These are phyloP conservation scores for Gossypium gossypioides DNA, from an alignment of 441 rosid species.

Conservation along the genomic window DNA sequence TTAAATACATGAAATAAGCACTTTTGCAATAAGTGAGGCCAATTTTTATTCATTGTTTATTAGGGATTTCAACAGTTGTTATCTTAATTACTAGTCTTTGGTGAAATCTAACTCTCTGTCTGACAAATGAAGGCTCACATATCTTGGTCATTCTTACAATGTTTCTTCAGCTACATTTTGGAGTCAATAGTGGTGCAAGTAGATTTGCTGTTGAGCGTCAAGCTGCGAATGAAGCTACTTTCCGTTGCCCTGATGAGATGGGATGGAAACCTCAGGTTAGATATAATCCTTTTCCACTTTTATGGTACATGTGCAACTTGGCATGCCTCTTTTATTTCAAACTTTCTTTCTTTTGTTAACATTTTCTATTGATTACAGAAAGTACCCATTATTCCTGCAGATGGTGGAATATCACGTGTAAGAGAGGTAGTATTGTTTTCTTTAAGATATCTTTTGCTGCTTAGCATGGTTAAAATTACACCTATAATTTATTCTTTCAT, in stretches of 20 bases:
- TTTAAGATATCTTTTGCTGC: neutral
- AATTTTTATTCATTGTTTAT: neutral
- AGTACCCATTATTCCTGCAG: conserved; percentile 64
- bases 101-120: neutral
- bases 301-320: neutral
- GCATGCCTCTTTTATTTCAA: neutral
- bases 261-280: conserved; percentile 98
- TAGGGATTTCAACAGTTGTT: conserved; percentile 2
- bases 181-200: conserved; percentile 88
- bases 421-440: conserved; percentile 46
- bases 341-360: conserved; percentile 2
- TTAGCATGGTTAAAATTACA: neutral
- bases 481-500: neutral
- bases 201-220: conserved; percentile 78
- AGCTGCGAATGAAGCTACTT: conserved; percentile 95
- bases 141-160: neutral
- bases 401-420: conserved; percentile 58
- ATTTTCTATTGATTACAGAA: conserved; percentile 41
- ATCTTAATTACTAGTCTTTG: neutral
- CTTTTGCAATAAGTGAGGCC: neutral
- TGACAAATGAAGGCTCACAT: neutral
- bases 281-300: conserved; percentile 3
- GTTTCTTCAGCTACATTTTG: conserved; percentile 67
- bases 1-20: neutral
- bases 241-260: conserved; percentile 91